Evolutionary conservation across 176 grass and related monocot species (phyloP), one percentile per base, ranked within the genome.

Genomic region (Phragmites australis): DNA sequence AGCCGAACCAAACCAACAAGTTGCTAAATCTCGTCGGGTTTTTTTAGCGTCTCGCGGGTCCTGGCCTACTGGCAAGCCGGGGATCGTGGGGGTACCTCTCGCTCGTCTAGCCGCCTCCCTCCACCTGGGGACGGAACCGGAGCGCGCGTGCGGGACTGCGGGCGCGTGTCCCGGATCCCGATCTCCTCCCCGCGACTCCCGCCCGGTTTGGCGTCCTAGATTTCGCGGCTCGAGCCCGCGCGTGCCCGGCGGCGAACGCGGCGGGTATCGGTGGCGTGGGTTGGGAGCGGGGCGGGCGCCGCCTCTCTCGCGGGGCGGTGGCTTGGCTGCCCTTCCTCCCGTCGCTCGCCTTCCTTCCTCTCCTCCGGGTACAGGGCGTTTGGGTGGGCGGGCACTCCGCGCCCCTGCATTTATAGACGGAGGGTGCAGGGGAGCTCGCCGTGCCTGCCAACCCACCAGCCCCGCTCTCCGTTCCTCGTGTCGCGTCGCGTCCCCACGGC

Each of bases 351-450:
- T 85, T 40, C 53, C 85, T 37, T 64, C 72, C 72, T 87, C 80
- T 77, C 86, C 44, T 40, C 75, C 59, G 23, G 41, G 34, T 84
- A 54, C 49, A 45, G 82, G 82, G 70, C 87, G 70, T 68, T 49
- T 30, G 27, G 2, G 27, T 25, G 53, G 75, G 67, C 44, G 13
- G 42, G 71, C 71, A 29, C 26, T 11, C 51, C n/a, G 71, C 40
- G 51, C 39, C 17, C n/a, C 71, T 48, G 82, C 77, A 89, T 89
- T 89, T 89, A 85, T 89, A 89, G 77, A 77, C 21, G 14, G 5
- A 12, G 21, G 75, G n/a, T 6, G 23, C 6, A 22, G 8, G 13
- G 27, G 37, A 1, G 14, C 42, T 77, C 59, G 42, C 57, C 75
- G 25, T 57, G 78, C 67, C 41, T 30, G 67, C 75, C 81, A 84